Percentiles rank a stretch among this genome's conserved stretches.
Conservation (phyloP, 176 grass and related monocot species). For the Juncus inflexus region DNA sequence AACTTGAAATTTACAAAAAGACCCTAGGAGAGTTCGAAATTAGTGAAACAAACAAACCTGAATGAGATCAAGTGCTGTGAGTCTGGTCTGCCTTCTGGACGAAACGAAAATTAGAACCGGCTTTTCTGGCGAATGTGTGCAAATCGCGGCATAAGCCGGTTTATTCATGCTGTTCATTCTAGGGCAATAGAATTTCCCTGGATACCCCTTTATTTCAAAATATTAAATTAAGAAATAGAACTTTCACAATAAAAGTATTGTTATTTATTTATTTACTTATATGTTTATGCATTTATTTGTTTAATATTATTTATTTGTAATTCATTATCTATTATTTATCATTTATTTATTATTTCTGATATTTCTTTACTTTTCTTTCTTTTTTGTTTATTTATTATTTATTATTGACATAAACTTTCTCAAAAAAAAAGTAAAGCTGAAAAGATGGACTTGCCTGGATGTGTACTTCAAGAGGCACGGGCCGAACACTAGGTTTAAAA, state of each 20-base stretch:
- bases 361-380: too few relatives aligned
- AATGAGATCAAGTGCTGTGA: conserved; percentile 98
- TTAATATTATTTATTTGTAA: too few relatives aligned
- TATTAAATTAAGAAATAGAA: conserved; percentile 32
- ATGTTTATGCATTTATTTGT: too few relatives aligned
- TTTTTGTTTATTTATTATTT: too few relatives aligned
- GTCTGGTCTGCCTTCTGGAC: conserved; percentile 89
- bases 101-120: conserved; percentile 99
- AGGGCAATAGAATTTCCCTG: conserved; percentile 94
- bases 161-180: conserved; percentile 99
- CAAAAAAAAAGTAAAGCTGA: conserved; percentile 18
- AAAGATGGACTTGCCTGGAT: conserved; percentile 62
- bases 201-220: conserved; percentile 72
- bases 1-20: background rate
- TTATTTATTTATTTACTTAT: too few relatives aligned
- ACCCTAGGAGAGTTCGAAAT: conserved; percentile 26
- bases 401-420: conserved; percentile 11
- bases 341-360: too few relatives aligned
- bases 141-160: conserved; percentile 97
- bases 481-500: conserved; percentile 97
- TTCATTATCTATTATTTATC: background rate
- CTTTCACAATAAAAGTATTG: conserved; percentile 1
- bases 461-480: conserved; percentile 99
- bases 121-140: conserved; percentile 90
- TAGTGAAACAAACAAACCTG: conserved; percentile 54